A percentile compares a stretch with the other conserved stretches of the same genome.
Conservation (phyloP, 805 yeast genomes). For the Saccharomycopsis microspora region DNA sequence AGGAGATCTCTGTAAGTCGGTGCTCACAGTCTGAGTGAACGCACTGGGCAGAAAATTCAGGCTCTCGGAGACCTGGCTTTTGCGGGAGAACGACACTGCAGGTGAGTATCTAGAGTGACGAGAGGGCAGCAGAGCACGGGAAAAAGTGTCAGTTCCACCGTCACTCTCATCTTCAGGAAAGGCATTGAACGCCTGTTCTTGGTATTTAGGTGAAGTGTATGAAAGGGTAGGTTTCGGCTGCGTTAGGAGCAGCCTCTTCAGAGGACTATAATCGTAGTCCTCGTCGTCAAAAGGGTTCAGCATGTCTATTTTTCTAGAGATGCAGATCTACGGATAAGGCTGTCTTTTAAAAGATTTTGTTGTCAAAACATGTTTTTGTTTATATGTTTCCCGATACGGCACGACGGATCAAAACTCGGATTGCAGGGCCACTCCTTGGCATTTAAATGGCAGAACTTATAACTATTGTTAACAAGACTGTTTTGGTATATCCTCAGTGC, state of each 20-base stretch:
- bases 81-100: conserved; percentile 28
- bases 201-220: conserved; percentile 10
- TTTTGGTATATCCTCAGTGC: no score
- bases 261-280: conserved; percentile 17
- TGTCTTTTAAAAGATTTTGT: no score
- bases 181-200: conserved; percentile 11
- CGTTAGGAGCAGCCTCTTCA: conserved; percentile 5
- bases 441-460: no score
- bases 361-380: no score
- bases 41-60: conserved; percentile 29
- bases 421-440: no score
- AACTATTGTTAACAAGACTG: no score
- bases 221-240: conserved; percentile 13
- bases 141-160: neutral
- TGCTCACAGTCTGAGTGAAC: conserved; percentile 26
- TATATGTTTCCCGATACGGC: no score
- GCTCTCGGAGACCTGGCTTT: conserved; percentile 17
- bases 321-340: no score
- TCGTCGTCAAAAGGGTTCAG: conserved; percentile 22
- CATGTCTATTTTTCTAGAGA: neutral
- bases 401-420: no score
- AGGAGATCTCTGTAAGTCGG: conserved; percentile 21
- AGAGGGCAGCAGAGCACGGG: conserved; percentile 7
- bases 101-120: conserved; percentile 30
- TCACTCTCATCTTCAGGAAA: conserved; percentile 1